Base-by-base conservation (phyloP, 164 flowering plant genomes). In the Pachysandra terminalis region DNA sequence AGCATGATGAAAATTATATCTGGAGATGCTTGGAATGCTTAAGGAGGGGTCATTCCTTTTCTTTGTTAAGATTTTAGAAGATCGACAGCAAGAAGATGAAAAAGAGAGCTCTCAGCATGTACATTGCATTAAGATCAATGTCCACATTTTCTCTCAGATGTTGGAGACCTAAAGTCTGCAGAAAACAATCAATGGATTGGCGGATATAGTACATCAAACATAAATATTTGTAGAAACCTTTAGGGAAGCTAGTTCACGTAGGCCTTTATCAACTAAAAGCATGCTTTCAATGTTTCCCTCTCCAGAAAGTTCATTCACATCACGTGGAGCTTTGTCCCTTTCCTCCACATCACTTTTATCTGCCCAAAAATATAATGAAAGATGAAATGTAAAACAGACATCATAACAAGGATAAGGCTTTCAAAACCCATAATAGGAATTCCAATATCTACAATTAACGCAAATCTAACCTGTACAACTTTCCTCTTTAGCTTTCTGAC, bases 201-300 rank as follows among this genome's bases (percentile, higher is more conserved):
- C 28, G 66, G 40, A 73, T 23, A 41, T 28, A 51, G 21, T 37
- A 52, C 32, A 24, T 23, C 17, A 24, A 67, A 35, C 12, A 55
- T 59, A 68, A 66, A 59, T 67, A 65, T 53, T 71, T 27, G 60
- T 61, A 70, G 19, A 66, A 69, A 94, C 97, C 98, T 95, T 92
- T 25, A 95, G 78, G 49, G 82, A 77, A 72, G 86, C 86, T 73
- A 92, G 66, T 80, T 95, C 98, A 57, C 89, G 77, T 65, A 95
- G 76, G 70, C 97, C 97, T 78, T 80, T 87, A 72, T 95, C 98
- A 58, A 95, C 97, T 67, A 80, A 68, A 67, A 95, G 89, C 98
- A 95, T 92, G 82, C 82, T 87, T 71, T 95, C 98, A 55, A 90
- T 78, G 65, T 68, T 89, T 62, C 79, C 81, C 55, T 89, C 97